Base-by-base conservation (phyloP, 257 asterid species). In the Primulina tabacum region DNA sequence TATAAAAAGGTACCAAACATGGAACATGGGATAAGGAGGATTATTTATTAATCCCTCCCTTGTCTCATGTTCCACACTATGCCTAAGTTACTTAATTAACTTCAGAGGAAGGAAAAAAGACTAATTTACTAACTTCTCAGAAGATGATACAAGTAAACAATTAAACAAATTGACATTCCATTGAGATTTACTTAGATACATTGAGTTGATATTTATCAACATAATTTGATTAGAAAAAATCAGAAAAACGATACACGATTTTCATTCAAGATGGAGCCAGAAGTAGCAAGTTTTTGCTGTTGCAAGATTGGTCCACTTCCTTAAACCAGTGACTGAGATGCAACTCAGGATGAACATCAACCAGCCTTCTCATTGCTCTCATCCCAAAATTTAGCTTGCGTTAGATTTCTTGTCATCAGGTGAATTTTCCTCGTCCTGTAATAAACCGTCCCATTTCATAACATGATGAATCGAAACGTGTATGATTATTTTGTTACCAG, bases 221-320 rank as follows among this genome's bases (percentile, higher is more conserved):
- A 40, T 40, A 26, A 47, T 65, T 65, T 64, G 28, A 69, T 28
- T 34, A 34, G 50, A 67, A 60, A 60, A 28, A 43, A 69, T 34
- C 12, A 8, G 38, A 12, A 60, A 70, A 65, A 37, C 32, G 21
- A 50, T 64, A 71, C 64, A 58, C 21, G 56, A 40, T 7, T 74
- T 65, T 67, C 65, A 47, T 69, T 58, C 71, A 52, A 68, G 33
- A 65, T 55, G 65, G 67, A 70, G 72, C 73, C 62, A 43, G 60
- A 63, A 50, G 20, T 17, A 62, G 65, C 70, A 61, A 34, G 52
- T 24, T 67, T 30, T 37, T 21, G 52, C 63, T 59, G 60, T 56
- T 34, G 71, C 57, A 72, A 43, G 57, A 62, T 62, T 63, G 4
- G 24, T 12, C 2, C 14, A 69, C 29, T 73, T 26, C 64, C 56